phyloP scores from a whole-genome alignment of 2,329 filamentous ascomycete species.

The Elsinoe fawcettii region DNA sequence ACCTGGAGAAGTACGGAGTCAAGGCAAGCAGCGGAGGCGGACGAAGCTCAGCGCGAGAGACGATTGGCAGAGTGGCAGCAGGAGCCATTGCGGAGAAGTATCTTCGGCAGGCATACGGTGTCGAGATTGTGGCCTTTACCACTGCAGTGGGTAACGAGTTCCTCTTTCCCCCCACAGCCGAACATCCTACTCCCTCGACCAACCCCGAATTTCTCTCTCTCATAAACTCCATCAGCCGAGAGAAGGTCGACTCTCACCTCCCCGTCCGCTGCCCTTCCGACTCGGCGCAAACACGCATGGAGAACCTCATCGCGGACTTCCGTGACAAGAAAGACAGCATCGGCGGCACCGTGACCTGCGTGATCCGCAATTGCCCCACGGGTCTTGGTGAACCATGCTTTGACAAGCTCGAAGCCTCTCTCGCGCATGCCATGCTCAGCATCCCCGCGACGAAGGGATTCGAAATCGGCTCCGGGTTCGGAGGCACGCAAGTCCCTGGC shows the following conservation, averaged over 20 bases:
- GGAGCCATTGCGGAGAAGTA: slow-evolving; percentile 93
- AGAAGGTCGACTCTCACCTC: slow-evolving; percentile 72
- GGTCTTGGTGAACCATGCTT: slow-evolving; percentile 92
- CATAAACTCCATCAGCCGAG: slow-evolving; percentile 62
- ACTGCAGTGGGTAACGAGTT: slow-evolving; percentile 73
- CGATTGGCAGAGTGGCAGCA: slow-evolving; percentile 83
- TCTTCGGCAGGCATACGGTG: slow-evolving; percentile 66
- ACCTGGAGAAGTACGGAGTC: slow-evolving; percentile 92
- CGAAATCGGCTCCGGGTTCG: slow-evolving; percentile 89
- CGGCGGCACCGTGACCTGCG: slow-evolving; percentile 88
- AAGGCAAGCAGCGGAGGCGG: slow-evolving; percentile 88
- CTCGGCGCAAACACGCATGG: slow-evolving; percentile 62
- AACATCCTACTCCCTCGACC: slow-evolving; percentile 59
- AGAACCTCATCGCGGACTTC: slow-evolving; percentile 67
- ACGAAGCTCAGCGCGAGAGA: slow-evolving; percentile 86
- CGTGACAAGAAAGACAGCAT: slow-evolving; percentile 78
- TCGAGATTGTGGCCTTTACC: slow-evolving; percentile 88
- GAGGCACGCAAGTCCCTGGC: slow-evolving; percentile 74
- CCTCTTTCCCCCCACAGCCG: slow-evolving; percentile 64
- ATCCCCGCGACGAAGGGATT: slow-evolving; percentile 95
- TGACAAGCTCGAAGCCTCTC: slow-evolving; percentile 85
- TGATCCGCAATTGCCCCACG: slow-evolving; percentile 75
- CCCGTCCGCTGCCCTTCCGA: slow-evolving; percentile 79
- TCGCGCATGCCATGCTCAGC: slow-evolving; percentile 89
- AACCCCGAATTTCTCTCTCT: slow-evolving; percentile 75